Percentiles rank a stretch among this genome's conserved stretches.
phyloP scores from a whole-genome alignment of 805 yeast species.

The Jamesozyma lodderae region DNA sequence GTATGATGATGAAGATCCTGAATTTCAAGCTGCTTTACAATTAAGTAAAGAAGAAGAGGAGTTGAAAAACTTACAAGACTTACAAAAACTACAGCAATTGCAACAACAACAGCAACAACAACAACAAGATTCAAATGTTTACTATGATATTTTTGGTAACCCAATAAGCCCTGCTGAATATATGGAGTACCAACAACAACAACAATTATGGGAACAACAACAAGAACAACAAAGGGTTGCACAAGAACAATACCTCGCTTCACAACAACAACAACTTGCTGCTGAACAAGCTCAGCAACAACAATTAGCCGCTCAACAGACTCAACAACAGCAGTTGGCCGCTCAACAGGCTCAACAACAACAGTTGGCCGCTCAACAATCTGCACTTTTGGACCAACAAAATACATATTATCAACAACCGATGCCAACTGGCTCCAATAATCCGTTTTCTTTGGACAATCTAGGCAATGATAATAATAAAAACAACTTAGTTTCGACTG shows the following conservation, averaged over 20 bases:
- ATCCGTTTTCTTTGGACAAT: conserved; percentile 55
- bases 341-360: conserved; percentile 3
- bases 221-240: conserved; percentile 24
- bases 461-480: conserved; percentile 1
- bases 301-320: conserved; percentile 22
- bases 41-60: conserved; percentile 28
- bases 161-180: conserved; percentile 26
- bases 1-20: conserved; percentile 21
- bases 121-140: conserved; percentile 15
- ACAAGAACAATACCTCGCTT: conserved; percentile 17
- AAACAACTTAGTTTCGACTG: no score
- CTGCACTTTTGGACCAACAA: conserved; percentile 12
- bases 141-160: conserved; percentile 23
- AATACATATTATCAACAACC: conserved; percentile 37
- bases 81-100: conserved; percentile 20
- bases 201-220: conserved; percentile 14
- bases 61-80: conserved; percentile 23
- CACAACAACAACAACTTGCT: conserved; percentile 2
- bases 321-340: conserved; percentile 28
- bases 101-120: conserved; percentile 14
- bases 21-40: conserved; percentile 25
- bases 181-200: conserved; percentile 27
- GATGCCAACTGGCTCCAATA: conserved; percentile 62
- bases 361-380: conserved; percentile 1
- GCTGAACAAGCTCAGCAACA: conserved; percentile 1